These are phyloP conservation scores for Trichophyton mentagrophytes DNA, from an alignment of 2,329 filamentous ascomycete genomes.

Conservation along the genomic window DNA sequence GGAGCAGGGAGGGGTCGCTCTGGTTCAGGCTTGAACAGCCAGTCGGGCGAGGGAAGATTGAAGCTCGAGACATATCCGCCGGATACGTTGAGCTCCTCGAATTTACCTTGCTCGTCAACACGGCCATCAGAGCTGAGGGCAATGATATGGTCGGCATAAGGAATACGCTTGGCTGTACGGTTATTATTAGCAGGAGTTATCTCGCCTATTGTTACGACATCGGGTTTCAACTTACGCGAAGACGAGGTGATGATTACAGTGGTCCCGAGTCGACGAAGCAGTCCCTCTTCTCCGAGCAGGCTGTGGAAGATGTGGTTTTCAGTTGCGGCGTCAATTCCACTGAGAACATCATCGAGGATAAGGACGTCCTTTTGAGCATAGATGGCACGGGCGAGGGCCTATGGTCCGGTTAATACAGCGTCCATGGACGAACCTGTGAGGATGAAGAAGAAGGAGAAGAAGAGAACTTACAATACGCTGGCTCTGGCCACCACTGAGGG, in stretches of 20 bases:
- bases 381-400: constrained; percentile 41
- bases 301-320: constrained; percentile 38
- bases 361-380: constrained; percentile 38
- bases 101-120: constrained; percentile 32
- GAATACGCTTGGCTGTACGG: constrained; percentile 26
- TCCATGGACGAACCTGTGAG: neutral
- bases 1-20: constrained; percentile 5
- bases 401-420: neutral
- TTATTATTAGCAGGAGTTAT: constrained; percentile 5
- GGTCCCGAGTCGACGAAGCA: constrained; percentile 30
- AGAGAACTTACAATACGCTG: constrained; percentile 34
- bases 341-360: constrained; percentile 42
- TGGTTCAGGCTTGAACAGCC: constrained; percentile 15
- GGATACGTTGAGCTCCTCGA: constrained; percentile 23
- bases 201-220: neutral
- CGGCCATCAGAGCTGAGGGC: constrained; percentile 28
- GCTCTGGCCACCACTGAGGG: constrained; percentile 42
- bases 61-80: constrained; percentile 33
- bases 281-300: constrained; percentile 35
- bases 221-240: constrained; percentile 17
- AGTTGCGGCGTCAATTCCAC: constrained; percentile 38
- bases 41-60: constrained; percentile 22
- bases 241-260: constrained; percentile 32
- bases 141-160: constrained; percentile 33
- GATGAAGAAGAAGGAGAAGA: neutral